Evolutionary conservation across 345 rosid genomes (phyloP), one percentile per base, ranked within the genome.

Genomic region (Arabis alpina): DNA sequence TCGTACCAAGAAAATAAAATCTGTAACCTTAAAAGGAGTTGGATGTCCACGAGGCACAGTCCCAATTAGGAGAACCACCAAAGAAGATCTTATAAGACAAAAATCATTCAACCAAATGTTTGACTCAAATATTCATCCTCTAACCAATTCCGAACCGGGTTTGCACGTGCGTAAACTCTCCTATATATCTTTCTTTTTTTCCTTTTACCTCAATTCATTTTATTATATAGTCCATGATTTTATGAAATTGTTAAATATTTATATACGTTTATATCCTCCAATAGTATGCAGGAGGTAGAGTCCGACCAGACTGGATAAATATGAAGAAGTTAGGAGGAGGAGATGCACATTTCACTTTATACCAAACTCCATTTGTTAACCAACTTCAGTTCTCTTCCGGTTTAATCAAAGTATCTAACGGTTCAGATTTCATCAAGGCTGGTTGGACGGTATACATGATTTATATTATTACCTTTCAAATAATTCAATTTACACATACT

Each of bases 11-110:
- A 12, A 16, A 42, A 43, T 5, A 10, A 30, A 53, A 27, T 10
- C 30, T 0, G 68, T 32, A 30, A 15, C 53, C 1, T 30, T 64
- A 19, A 48, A 14, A 7, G 56, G 68, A 30, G 10, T 54, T 15
- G 76, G 77, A 25, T 82, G 86, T 55, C 86, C 82, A 41, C 12
- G 2, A 2, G 84, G 76, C 27, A 80, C 82, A 0, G 79, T 80
- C 40, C 84, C 84, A 19, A 80, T 83, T 11, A 65, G 63, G 28
- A 73, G 70, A 43, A 62, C 51, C 4, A 70, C 77, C 0, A 76
- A 78, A 67, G 81, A 57, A 7, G 82, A 83, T 40, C 70, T 83
- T 4, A 58, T 74, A 4, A 19, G 56, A 27, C 53, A 62, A 27
- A 79, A 76, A 45, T 2, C 8, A 5, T 64, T 58, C 14, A 27